These are phyloP conservation scores for Naganishia antarctica DNA, from an alignment of 768 basidiomycete species.

Conservation along the genomic window DNA sequence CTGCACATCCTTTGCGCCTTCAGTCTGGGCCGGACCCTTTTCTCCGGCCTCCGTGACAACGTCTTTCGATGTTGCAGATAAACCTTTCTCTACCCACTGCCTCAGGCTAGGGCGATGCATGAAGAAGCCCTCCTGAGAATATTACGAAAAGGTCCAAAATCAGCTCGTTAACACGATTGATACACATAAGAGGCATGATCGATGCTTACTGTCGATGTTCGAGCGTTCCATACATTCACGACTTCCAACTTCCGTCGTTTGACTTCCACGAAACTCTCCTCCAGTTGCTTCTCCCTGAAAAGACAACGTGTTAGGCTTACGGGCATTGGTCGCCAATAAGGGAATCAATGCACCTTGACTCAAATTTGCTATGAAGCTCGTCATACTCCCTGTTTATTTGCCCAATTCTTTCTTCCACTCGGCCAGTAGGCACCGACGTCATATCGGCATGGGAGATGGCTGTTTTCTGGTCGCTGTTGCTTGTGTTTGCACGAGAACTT, in stretches of 20 bases:
- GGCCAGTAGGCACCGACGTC: background rate
- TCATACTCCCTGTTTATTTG: slow-evolving; percentile 4
- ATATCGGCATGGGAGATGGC: background rate
- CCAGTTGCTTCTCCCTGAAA: slow-evolving; percentile 1
- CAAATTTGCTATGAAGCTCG: background rate
- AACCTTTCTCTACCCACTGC: slow-evolving; percentile 10
- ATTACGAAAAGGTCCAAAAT: too few relatives aligned
- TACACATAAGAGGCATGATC: background rate
- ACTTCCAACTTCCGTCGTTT: slow-evolving; percentile 18
- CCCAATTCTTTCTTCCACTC: slow-evolving; percentile 3
- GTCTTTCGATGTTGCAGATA: background rate
- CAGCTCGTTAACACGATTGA: too few relatives aligned
- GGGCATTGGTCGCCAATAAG: background rate
- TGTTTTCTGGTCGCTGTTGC: background rate
- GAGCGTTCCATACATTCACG: slow-evolving; percentile 1
- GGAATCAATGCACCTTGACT: slow-evolving; percentile 4
- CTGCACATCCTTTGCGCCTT: too few relatives aligned
- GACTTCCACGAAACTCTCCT: background rate
- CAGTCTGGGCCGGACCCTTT: background rate
- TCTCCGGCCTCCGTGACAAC: background rate
- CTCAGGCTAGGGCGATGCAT: background rate
- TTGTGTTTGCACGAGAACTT: slow-evolving; percentile 32
- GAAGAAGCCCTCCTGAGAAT: slow-evolving; percentile 25
- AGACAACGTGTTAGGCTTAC: too few relatives aligned
- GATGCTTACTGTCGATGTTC: background rate